phyloP scores from a whole-genome alignment of 208 protist species.

The Leishmania lainsoni region DNA sequence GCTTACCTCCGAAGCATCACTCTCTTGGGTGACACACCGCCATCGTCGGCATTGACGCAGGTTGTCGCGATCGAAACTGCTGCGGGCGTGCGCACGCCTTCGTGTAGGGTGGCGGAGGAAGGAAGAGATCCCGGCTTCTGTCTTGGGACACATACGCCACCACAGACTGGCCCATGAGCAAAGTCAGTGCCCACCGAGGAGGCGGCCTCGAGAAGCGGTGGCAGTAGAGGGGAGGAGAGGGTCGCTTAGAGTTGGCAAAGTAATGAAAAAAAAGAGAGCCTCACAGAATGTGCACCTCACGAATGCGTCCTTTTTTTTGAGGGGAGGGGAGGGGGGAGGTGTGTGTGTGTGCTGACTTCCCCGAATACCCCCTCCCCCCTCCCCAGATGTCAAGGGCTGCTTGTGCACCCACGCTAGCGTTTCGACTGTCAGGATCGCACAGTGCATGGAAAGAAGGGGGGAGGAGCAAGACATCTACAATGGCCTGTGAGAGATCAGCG shows the following conservation, averaged over 20 bases:
- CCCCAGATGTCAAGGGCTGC: background rate
- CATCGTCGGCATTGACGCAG: background rate
- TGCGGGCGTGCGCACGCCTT: background rate
- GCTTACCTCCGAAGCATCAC: background rate
- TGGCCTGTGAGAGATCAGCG: constrained; percentile 27
- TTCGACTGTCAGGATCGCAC: background rate
- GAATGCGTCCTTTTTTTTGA: background rate
- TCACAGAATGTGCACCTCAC: background rate
- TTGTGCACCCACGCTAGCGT: background rate
- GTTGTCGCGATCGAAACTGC: background rate
- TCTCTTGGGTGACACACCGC: background rate
- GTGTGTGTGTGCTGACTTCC: too few relatives aligned
- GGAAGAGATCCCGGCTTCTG: background rate
- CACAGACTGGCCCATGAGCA: background rate
- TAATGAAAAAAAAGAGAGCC: background rate
- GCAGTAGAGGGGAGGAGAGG: background rate
- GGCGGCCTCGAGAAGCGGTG: background rate
- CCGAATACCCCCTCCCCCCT: background rate
- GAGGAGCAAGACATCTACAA: background rate
- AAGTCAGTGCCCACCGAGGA: background rate
- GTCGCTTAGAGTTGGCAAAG: background rate
- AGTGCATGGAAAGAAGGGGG: background rate
- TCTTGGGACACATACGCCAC: background rate
- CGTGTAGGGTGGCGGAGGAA: background rate
- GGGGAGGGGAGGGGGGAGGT: too few relatives aligned